A percentile compares a stretch with the other conserved stretches of the same genome.
Conservation (phyloP, 2,329 filamentous ascomycete genomes). For the Cladosporium phlei region DNA sequence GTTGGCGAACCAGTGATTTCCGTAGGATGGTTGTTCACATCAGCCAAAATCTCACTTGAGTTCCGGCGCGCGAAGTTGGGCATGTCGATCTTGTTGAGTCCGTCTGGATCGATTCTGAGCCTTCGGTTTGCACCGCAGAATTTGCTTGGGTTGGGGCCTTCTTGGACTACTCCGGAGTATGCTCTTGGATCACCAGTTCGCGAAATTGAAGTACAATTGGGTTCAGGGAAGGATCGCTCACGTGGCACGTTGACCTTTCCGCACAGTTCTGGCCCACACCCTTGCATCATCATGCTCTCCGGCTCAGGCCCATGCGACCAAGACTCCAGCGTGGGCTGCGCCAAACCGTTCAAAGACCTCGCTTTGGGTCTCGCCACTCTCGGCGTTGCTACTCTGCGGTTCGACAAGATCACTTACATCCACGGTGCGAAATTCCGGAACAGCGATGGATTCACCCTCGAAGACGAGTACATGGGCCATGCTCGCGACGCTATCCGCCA, state of each 20-base stretch:
- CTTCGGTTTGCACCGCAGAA: neutral
- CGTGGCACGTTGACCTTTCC: neutral
- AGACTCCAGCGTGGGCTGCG: neutral
- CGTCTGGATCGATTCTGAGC: neutral
- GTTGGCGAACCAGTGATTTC: neutral
- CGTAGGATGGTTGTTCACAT: neutral
- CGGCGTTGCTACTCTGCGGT: neutral
- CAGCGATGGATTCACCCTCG: neutral
- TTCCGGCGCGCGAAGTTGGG: neutral
- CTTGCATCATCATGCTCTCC: neutral
- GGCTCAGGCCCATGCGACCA: neutral
- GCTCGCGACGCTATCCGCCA: neutral
- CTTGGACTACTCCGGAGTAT: neutral
- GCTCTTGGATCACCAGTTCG: neutral
- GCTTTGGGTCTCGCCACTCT: neutral
- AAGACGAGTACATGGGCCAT: neutral
- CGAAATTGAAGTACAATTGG: neutral
- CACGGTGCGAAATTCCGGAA: neutral
- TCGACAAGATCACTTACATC: neutral
- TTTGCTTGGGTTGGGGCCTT: neutral
- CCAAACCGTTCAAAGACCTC: neutral
- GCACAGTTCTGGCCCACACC: neutral
- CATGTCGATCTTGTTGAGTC: neutral
- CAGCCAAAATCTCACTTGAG: neutral
- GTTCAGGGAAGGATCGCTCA: neutral